Conservation (phyloP, 2,329 filamentous ascomycete species). For the Rhinocladiella mackenziei region DNA sequence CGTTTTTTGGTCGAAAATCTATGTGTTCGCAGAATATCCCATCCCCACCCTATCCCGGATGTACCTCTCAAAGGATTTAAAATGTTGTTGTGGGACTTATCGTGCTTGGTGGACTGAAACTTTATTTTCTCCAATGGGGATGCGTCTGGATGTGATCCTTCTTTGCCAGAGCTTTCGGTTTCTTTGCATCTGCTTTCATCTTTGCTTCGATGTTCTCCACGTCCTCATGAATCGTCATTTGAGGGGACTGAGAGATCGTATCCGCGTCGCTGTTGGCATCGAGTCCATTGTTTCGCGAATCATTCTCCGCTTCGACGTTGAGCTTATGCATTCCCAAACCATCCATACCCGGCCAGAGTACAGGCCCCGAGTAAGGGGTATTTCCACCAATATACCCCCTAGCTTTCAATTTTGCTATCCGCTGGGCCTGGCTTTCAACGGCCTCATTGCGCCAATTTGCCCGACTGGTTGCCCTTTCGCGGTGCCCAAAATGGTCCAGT, state of each 20-base stretch:
- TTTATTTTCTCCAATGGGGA: too few species aligned
- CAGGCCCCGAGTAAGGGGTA: constrained; percentile 18
- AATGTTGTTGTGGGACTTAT: too few species aligned
- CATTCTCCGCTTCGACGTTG: constrained; percentile 5
- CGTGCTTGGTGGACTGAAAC: too few species aligned
- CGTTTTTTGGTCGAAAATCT: too few species aligned
- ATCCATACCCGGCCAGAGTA: constrained; percentile 32
- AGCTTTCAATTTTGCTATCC: constrained; percentile 37
- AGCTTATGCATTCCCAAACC: constrained; percentile 29
- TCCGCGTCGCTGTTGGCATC: constrained; percentile 5
- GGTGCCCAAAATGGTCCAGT: constrained; percentile 33
- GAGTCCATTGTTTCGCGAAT: background rate
- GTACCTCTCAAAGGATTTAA: too few species aligned
- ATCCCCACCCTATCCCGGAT: too few species aligned
- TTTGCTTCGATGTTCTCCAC: constrained; percentile 17
- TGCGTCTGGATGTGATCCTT: too few species aligned
- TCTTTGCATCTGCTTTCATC: constrained; percentile 21
- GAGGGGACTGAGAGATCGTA: background rate
- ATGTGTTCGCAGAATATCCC: too few species aligned
- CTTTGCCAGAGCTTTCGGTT: constrained; percentile 8
- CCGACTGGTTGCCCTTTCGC: constrained; percentile 26
- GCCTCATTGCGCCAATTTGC: constrained; percentile 44
- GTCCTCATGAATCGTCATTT: constrained; percentile 17
- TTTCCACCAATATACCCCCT: constrained; percentile 5
- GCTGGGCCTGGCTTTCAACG: constrained; percentile 38